Evolutionary conservation across 306 rosid genomes (phyloP).

Genomic region (Ceratonia siliqua): DNA sequence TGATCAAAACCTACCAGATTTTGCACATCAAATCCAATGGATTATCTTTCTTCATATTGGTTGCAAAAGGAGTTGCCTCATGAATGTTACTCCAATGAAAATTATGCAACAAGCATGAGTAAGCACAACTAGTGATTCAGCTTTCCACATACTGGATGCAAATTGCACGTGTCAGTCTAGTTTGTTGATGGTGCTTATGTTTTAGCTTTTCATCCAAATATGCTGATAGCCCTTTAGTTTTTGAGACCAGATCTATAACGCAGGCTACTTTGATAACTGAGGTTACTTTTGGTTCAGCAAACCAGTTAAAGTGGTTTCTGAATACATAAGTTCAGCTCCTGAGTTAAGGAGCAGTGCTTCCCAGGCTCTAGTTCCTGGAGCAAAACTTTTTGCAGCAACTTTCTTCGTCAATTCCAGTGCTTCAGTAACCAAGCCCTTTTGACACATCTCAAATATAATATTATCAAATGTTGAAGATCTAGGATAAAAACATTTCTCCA

Average conservation of each 20-base stretch:
- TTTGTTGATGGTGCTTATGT: background rate
- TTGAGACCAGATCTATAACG: background rate
- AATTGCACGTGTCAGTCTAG: background rate
- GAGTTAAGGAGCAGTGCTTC: conserved; percentile 53
- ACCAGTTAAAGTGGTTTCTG: conserved; percentile 43
- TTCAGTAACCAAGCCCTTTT: conserved; percentile 49
- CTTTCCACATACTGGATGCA: background rate
- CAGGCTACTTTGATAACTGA: background rate
- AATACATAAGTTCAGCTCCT: conserved; percentile 34
- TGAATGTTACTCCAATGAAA: background rate
- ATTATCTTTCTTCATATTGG: background rate
- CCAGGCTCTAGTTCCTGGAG: conserved; percentile 61
- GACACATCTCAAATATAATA: conserved; percentile 58
- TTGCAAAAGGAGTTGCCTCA: background rate
- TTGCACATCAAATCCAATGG: background rate
- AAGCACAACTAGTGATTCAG: background rate
- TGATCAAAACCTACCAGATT: background rate
- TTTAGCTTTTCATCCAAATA: conserved; percentile 2
- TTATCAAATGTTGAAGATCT: conserved; percentile 55
- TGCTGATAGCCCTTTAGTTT: background rate
- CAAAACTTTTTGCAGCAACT: conserved; percentile 44
- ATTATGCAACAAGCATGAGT: background rate
- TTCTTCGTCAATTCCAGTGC: conserved; percentile 55
- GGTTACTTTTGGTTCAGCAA: conserved; percentile 42
- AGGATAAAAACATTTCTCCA: conserved; percentile 48